Percentiles rank a stretch among this genome's conserved stretches.
These are phyloP conservation scores for Rosellinia necatrix DNA, from an alignment of 2,329 filamentous ascomycete species.

Conservation along the genomic window DNA sequence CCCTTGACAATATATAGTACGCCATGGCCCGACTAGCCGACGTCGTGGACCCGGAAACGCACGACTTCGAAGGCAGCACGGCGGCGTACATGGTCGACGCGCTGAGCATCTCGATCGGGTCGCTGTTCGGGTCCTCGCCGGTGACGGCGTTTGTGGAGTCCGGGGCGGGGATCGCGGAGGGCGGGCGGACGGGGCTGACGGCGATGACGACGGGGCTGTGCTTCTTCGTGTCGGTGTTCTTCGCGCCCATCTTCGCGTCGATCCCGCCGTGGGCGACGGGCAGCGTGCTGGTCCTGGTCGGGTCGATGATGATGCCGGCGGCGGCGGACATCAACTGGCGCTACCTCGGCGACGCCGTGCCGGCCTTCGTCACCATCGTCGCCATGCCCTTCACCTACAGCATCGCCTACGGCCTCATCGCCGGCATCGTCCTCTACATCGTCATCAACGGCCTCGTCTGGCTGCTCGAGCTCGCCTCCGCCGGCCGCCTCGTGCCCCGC, in stretches of 20 bases:
- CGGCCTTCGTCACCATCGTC: constrained; percentile 81
- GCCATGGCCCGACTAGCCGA: constrained; percentile 86
- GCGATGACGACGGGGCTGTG: constrained; percentile 77
- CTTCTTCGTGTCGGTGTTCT: constrained; percentile 88
- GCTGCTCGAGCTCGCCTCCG: constrained; percentile 67
- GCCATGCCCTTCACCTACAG: constrained; percentile 91
- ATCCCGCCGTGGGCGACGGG: constrained; percentile 90
- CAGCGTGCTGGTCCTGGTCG: constrained; percentile 84
- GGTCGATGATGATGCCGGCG: constrained; percentile 82
- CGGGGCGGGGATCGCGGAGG: constrained; percentile 88
- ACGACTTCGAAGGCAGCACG: constrained; percentile 86
- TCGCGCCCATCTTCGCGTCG: constrained; percentile 86
- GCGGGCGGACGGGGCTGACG: constrained; percentile 83
- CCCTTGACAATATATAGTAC: constrained; percentile 58
- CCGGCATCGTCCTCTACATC: constrained; percentile 76
- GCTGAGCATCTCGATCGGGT: constrained; percentile 76
- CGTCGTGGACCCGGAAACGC: constrained; percentile 78
- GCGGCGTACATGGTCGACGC: constrained; percentile 85
- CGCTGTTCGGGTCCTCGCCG: constrained; percentile 76
- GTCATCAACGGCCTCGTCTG: constrained; percentile 74
- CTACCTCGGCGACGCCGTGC: constrained; percentile 82
- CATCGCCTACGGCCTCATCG: constrained; percentile 85
- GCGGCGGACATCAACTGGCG: constrained; percentile 87
- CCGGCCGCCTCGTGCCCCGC: constrained; percentile 72
- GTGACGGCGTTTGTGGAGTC: constrained; percentile 88